These are phyloP conservation scores for Vitellaria paradoxa DNA, from an alignment of 179 eudicot genomes.

Conservation along the genomic window DNA sequence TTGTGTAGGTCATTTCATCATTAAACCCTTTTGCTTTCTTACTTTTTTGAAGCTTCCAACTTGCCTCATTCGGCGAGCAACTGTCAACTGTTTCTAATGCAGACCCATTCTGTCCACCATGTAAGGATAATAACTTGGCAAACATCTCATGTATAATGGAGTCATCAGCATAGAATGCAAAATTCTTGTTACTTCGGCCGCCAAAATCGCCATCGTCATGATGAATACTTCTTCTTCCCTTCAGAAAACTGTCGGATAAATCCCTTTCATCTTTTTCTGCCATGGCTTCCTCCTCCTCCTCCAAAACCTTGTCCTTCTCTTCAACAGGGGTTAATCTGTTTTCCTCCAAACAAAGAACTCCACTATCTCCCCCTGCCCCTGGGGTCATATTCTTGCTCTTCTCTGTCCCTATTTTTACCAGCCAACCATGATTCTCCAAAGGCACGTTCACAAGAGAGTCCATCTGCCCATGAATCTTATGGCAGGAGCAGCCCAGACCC, in stretches of 20 bases:
- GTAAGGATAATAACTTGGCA: conserved; percentile 28
- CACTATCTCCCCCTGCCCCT: neutral
- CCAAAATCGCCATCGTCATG: conserved; percentile 31
- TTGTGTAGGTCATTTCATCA: too few relatives aligned
- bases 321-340: conserved; percentile 22
- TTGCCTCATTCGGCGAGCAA: neutral
- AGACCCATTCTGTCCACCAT: conserved; percentile 14
- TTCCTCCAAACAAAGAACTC: neutral
- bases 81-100: neutral
- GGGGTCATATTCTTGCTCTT: neutral
- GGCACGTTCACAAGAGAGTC: neutral
- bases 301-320: neutral
- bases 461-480: neutral
- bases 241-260: neutral
- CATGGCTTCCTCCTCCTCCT: too few relatives aligned
- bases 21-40: neutral
- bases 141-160: conserved; percentile 38
- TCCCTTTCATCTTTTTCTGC: neutral
- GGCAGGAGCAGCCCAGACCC: too few relatives aligned
- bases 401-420: conserved; percentile 19
- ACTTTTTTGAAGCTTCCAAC: neutral
- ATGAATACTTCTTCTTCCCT: neutral
- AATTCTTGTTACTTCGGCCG: conserved; percentile 45
- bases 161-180: conserved; percentile 40
- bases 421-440: neutral